Evolutionary conservation across 108 stramenopile species (phyloP).

Genomic region (Skeletonema potamos): DNA sequence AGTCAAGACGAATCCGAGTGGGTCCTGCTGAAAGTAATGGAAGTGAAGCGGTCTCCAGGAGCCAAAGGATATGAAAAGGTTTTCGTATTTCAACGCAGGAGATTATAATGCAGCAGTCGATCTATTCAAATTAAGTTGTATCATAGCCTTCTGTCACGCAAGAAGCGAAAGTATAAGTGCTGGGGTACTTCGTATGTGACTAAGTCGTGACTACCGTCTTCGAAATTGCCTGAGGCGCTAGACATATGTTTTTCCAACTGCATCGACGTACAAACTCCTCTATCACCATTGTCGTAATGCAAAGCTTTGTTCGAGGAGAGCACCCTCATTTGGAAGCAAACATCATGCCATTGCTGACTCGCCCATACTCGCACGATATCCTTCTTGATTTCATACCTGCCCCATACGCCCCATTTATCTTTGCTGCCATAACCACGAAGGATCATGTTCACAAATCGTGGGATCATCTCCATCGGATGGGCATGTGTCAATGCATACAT

Average conservation of each 20-base stretch:
- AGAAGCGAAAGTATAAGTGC: slow-evolving; percentile 64
- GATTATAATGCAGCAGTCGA: background rate
- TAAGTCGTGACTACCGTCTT: slow-evolving; percentile 52
- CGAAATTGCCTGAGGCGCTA: slow-evolving; percentile 59
- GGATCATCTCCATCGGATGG: slow-evolving; percentile 76
- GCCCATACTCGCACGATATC: slow-evolving; percentile 58
- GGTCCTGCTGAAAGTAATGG: slow-evolving; percentile 56
- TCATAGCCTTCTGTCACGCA: slow-evolving; percentile 59
- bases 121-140: background rate
- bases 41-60: slow-evolving; percentile 60
- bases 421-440: slow-evolving; percentile 37
- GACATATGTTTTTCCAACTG: slow-evolving; percentile 63
- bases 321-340: slow-evolving; percentile 60
- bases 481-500: slow-evolving; percentile 73
- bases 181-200: slow-evolving; percentile 67
- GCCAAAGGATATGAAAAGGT: slow-evolving; percentile 82
- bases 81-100: slow-evolving; percentile 50
- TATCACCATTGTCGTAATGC: slow-evolving; percentile 36
- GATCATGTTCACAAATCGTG: slow-evolving; percentile 51
- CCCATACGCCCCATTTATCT: slow-evolving; percentile 66
- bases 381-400: slow-evolving; percentile 67
- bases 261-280: slow-evolving; percentile 59
- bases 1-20: slow-evolving; percentile 16
- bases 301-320: slow-evolving; percentile 40
- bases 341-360: slow-evolving; percentile 62